These are phyloP conservation scores for Actinomucor elegans DNA, from an alignment of 371 early-diverging fungal genomes.

Conservation along the genomic window DNA sequence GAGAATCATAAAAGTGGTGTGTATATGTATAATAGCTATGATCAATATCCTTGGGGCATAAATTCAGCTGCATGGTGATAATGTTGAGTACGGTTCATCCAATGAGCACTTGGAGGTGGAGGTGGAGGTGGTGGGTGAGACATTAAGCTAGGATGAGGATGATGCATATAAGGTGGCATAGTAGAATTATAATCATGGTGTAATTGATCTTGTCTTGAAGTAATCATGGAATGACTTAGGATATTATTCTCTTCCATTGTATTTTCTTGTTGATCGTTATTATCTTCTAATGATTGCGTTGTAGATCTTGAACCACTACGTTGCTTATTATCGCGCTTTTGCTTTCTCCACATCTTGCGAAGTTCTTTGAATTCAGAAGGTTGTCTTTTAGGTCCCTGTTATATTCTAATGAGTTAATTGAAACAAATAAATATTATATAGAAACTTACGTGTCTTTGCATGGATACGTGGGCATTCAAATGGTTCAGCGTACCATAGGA, in stretches of 20 bases:
- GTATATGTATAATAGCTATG: not conserved
- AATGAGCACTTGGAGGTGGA: conserved; percentile 2
- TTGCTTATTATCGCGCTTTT: conserved; percentile 42
- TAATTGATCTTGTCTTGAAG: not conserved
- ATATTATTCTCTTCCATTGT: not conserved
- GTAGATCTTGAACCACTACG: conserved; percentile 4
- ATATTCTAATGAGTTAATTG: not conserved
- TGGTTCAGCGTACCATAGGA: conserved; percentile 75
- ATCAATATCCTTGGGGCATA: conserved; percentile 9
- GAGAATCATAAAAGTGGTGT: not conserved
- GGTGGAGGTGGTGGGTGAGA: conserved; percentile 2
- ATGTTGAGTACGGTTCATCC: conserved; percentile 2
- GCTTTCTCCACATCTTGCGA: conserved; percentile 54
- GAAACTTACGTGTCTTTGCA: conserved; percentile 68
- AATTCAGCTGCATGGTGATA: conserved; percentile 4
- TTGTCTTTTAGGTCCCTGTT: conserved; percentile 44
- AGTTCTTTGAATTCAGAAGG: conserved; percentile 67
- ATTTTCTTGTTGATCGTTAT: not conserved
- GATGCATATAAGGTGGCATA: conserved; percentile 17
- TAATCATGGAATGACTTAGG: conserved; percentile 1
- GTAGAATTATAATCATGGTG: conserved; percentile 4
- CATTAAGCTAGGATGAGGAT: conserved; percentile 2
- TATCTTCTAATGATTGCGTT: not conserved
- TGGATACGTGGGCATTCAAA: conserved; percentile 70
- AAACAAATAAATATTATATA: not conserved